These are phyloP conservation scores for Scutellaria barbata DNA, from an alignment of 257 asterid genomes.

Conservation along the genomic window DNA sequence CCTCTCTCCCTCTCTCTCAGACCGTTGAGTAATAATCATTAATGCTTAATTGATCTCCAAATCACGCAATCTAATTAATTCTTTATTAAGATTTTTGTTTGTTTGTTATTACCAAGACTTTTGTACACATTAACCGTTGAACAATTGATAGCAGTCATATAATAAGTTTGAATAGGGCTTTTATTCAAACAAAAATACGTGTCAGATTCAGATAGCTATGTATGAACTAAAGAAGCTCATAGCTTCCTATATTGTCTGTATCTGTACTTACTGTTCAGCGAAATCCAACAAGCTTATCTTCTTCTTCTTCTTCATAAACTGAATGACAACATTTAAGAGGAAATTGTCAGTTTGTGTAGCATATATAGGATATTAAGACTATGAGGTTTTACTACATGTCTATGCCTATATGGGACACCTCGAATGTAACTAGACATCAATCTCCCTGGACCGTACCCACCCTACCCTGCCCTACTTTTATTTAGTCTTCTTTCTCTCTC, in stretches of 20 bases:
- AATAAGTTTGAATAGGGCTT: no score
- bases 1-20: constrained; percentile 9
- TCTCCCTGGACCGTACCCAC: constrained; percentile 14
- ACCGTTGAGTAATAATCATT: no score
- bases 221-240: constrained; percentile 33
- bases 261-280: constrained; percentile 27
- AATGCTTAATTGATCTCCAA: no score
- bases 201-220: constrained; percentile 35
- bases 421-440: constrained; percentile 31
- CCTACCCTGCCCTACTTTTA: neutral
- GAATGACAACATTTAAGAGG: constrained; percentile 30
- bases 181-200: neutral
- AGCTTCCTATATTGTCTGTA: constrained; percentile 32
- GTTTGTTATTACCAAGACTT: no score
- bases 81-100: no score
- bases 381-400: constrained; percentile 6
- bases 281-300: constrained; percentile 21
- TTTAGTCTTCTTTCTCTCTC: neutral
- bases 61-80: no score
- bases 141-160: no score
- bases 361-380: neutral
- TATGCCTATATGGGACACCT: constrained; percentile 32
- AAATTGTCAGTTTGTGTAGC: constrained; percentile 29
- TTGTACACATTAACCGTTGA: no score
- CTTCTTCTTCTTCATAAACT: constrained; percentile 5